Percentiles rank a stretch among this genome's conserved stretches.
phyloP scores from a whole-genome alignment of 2,329 filamentous ascomycete species.

The Biscogniauxia mediterranea region DNA sequence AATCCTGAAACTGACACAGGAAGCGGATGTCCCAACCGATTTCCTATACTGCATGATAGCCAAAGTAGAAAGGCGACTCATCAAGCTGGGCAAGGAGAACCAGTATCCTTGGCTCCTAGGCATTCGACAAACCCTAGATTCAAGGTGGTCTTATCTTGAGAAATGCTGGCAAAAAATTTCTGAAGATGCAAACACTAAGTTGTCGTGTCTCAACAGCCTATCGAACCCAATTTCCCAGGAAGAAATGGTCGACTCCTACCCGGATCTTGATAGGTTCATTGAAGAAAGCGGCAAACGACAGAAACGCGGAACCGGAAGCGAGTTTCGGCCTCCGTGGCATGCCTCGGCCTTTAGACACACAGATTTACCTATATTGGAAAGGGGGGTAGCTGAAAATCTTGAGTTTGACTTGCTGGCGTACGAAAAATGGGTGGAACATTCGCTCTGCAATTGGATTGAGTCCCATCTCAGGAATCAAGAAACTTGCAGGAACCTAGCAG shows the following conservation, averaged over 20 bases:
- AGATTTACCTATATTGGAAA: not conserved
- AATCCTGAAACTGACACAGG: constrained; percentile 37
- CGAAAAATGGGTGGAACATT: not conserved
- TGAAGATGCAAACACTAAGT: not conserved
- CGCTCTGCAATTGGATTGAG: not conserved
- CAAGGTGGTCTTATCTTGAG: not conserved
- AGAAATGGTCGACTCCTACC: not conserved
- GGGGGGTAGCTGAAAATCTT: not conserved
- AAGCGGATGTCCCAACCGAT: constrained; percentile 21
- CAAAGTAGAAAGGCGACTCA: constrained; percentile 35
- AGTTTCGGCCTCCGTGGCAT: not conserved
- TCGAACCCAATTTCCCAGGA: not conserved
- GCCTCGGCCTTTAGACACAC: not conserved
- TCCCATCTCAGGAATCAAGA: not conserved
- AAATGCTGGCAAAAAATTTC: not conserved
- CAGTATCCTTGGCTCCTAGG: not conserved
- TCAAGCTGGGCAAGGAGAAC: not conserved
- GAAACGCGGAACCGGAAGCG: not conserved
- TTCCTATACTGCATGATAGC: constrained; percentile 39
- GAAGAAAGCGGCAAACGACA: not conserved
- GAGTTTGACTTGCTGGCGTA: not conserved
- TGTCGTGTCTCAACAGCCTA: not conserved
- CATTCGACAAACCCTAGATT: not conserved
- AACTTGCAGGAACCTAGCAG: not conserved
- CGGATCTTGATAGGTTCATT: not conserved